Evolutionary conservation across 805 yeast species (phyloP).

Genomic region (Starmerella floris): DNA sequence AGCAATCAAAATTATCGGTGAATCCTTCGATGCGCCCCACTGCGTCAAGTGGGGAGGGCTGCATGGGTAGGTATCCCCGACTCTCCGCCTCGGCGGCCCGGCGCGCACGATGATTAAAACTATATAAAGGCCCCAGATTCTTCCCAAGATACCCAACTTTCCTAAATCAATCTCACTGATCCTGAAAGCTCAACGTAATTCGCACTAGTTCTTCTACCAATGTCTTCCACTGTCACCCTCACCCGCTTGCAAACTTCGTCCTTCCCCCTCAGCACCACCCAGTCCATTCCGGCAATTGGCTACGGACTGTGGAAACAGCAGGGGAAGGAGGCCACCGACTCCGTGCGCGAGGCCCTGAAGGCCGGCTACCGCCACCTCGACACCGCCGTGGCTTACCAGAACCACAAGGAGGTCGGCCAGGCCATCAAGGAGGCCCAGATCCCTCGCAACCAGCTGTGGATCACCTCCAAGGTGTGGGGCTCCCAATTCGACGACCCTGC

Average conservation of each 20-base stretch:
- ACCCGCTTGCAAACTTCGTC: constrained; percentile 8
- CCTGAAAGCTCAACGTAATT: too few relatives aligned
- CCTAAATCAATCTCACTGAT: too few relatives aligned
- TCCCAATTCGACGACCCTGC: constrained; percentile 32
- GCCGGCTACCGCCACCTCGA: constrained; percentile 58
- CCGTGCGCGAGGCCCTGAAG: constrained; percentile 46
- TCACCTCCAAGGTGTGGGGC: constrained; percentile 51
- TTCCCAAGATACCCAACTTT: too few relatives aligned
- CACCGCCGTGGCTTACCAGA: constrained; percentile 18
- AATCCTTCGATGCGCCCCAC: too few relatives aligned
- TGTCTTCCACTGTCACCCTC: constrained; percentile 11
- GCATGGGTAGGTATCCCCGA: too few relatives aligned
- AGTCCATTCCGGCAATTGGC: constrained; percentile 14
- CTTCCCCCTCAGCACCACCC: constrained; percentile 9
- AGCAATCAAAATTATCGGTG: too few relatives aligned
- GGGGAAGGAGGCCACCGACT: constrained; percentile 20
- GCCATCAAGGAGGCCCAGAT: constrained; percentile 30
- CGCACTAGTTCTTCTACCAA: too few relatives aligned
- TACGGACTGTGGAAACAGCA: constrained; percentile 13
- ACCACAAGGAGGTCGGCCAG: constrained; percentile 48
- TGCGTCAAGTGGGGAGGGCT: too few relatives aligned
- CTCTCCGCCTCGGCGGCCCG: too few relatives aligned
- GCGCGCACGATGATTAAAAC: too few relatives aligned
- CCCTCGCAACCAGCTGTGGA: constrained; percentile 49
- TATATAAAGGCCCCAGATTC: too few relatives aligned